phyloP scores from a whole-genome alignment of 768 basidiomycete genomes.

The Suillus ampliporus region DNA sequence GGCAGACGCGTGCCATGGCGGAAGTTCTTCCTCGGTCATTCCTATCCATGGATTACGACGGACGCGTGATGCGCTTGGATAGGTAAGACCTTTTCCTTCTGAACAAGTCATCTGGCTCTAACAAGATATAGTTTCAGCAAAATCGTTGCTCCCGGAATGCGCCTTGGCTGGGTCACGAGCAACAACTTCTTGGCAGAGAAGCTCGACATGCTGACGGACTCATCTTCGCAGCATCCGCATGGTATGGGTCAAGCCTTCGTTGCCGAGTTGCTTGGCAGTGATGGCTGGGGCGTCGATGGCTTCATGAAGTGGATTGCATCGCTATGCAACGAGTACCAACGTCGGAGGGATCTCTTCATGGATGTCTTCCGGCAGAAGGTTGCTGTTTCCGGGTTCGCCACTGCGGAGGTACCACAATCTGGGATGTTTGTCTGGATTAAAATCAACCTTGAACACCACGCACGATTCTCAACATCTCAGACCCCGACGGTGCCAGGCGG shows the following conservation, averaged over 20 bases:
- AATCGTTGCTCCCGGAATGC: slow-evolving; percentile 58
- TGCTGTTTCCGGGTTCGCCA: slow-evolving; percentile 37
- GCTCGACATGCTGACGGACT: slow-evolving; percentile 50
- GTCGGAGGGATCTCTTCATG: slow-evolving; percentile 55
- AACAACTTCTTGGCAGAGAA: slow-evolving; percentile 47
- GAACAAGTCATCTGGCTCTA: neutral
- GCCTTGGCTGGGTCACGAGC: slow-evolving; percentile 56
- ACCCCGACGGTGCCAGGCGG: slow-evolving; percentile 21
- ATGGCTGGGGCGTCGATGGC: slow-evolving; percentile 50
- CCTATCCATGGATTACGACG: slow-evolving; percentile 53
- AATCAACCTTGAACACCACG: slow-evolving; percentile 49
- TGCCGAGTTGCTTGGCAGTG: slow-evolving; percentile 45
- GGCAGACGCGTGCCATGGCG: slow-evolving; percentile 37
- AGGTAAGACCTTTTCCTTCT: slow-evolving; percentile 33
- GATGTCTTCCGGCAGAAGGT: slow-evolving; percentile 43
- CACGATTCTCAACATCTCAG: slow-evolving; percentile 39
- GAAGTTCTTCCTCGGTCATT: slow-evolving; percentile 46
- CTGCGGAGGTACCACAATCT: slow-evolving; percentile 42
- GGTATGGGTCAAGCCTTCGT: slow-evolving; percentile 54
- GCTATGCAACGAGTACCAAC: slow-evolving; percentile 56
- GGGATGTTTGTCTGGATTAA: slow-evolving; percentile 66
- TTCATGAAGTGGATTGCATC: slow-evolving; percentile 53
- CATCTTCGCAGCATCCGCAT: slow-evolving; percentile 55
- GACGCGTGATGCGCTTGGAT: slow-evolving; percentile 54
- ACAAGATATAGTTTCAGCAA: slow-evolving; percentile 48